These are phyloP conservation scores for Chondrostereum purpureum DNA, from an alignment of 1,284 basidiomycete genomes.

Conservation along the genomic window DNA sequence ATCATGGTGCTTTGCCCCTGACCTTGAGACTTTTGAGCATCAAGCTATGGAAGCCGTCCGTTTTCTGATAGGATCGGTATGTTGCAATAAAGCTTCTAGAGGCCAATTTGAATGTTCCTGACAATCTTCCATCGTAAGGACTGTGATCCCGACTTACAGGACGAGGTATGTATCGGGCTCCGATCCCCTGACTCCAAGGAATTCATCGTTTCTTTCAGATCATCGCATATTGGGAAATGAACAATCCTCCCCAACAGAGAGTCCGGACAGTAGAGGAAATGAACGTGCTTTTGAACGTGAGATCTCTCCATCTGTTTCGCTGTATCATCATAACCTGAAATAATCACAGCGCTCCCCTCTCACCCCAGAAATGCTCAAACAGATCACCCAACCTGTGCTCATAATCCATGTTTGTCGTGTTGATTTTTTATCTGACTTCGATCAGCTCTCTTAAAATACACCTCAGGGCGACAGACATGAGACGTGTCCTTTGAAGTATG, in stretches of 20 bases:
- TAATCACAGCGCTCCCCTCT: slow-evolving; percentile 45
- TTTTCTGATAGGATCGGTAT: slow-evolving; percentile 47
- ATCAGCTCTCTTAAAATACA: too few species aligned
- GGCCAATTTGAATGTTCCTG: too few species aligned
- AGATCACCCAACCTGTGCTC: slow-evolving; percentile 55
- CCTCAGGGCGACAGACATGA: slow-evolving; percentile 55
- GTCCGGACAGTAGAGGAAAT: slow-evolving; percentile 45
- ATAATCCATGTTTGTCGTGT: slow-evolving; percentile 56
- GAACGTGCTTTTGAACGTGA: slow-evolving; percentile 53
- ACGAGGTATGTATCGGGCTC: slow-evolving; percentile 39
- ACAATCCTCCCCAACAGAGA: slow-evolving; percentile 47
- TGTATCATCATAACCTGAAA: too few species aligned
- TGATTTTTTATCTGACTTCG: slow-evolving; percentile 6
- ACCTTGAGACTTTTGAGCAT: slow-evolving; percentile 62
- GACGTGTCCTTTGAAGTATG: slow-evolving; percentile 47
- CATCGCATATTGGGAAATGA: slow-evolving; percentile 55
- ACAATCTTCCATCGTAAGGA: slow-evolving; percentile 27
- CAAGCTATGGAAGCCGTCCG: slow-evolving; percentile 50
- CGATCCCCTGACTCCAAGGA: background rate
- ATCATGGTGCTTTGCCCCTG: slow-evolving; percentile 58
- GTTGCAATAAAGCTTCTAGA: too few species aligned
- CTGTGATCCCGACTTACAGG: slow-evolving; percentile 48
- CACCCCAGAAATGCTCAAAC: slow-evolving; percentile 37
- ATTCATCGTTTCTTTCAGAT: slow-evolving; percentile 41
- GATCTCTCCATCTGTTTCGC: slow-evolving; percentile 16